phyloP scores from a whole-genome alignment of 2,329 filamentous ascomycete species.

The Neodidymelliopsis sp. region DNA sequence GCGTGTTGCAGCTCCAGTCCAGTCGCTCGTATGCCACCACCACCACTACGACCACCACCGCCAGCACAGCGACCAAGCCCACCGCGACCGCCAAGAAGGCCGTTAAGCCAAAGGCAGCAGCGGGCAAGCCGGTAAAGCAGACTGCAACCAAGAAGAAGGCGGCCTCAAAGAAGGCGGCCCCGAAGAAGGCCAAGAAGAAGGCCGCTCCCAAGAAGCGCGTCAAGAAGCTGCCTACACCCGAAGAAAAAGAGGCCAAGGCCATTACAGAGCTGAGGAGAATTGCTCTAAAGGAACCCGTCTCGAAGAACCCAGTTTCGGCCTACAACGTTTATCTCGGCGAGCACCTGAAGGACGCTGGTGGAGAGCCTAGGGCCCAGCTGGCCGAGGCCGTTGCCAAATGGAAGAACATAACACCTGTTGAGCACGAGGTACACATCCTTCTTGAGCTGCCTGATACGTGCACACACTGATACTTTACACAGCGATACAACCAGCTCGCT shows the following conservation, averaged over 20 bases:
- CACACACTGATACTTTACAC: constrained; percentile 13
- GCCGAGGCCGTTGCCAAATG: constrained; percentile 19
- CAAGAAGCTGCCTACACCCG: constrained; percentile 36
- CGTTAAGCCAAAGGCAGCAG: constrained; percentile 34
- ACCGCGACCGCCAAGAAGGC: constrained; percentile 37
- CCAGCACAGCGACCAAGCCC: constrained; percentile 38
- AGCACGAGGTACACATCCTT: constrained; percentile 43
- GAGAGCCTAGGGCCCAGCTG: not conserved
- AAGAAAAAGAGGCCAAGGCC: constrained; percentile 37
- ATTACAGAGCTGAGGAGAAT: constrained; percentile 46
- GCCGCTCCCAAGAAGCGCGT: constrained; percentile 34
- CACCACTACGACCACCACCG: constrained; percentile 38
- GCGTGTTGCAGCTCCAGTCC: constrained; percentile 10
- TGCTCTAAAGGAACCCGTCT: constrained; percentile 48
- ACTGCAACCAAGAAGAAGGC: constrained; percentile 28
- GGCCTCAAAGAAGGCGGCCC: constrained; percentile 34
- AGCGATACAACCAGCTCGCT: constrained; percentile 64
- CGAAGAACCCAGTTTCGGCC: constrained; percentile 9
- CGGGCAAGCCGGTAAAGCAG: constrained; percentile 28
- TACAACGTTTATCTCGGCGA: constrained; percentile 42
- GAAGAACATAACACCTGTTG: constrained; percentile 42
- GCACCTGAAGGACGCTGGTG: not conserved
- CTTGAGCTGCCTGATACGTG: not conserved
- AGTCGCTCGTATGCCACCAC: constrained; percentile 48
- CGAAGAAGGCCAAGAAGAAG: constrained; percentile 37